phyloP scores from a whole-genome alignment of 2,329 filamentous ascomycete genomes.

The Paecilomyces variotii region DNA sequence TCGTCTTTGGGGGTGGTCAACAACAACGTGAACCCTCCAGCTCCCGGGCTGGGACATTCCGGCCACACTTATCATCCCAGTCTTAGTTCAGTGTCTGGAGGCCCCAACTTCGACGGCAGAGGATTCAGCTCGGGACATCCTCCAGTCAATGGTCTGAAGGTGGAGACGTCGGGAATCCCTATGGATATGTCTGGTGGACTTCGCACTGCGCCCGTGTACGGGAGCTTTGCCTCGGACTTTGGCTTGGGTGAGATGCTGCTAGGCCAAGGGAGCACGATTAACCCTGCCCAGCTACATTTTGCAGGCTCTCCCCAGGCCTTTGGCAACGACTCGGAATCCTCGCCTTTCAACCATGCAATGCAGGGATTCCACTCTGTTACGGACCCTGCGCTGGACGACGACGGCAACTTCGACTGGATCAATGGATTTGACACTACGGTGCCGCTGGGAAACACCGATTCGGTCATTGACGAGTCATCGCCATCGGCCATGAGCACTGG shows the following conservation, averaged over 20 bases:
- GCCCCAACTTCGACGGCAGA: slow-evolving; percentile 54
- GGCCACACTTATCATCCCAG: slow-evolving; percentile 66
- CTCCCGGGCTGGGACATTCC: slow-evolving; percentile 20
- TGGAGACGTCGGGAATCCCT: slow-evolving; percentile 69
- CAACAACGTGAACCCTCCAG: slow-evolving; percentile 16
- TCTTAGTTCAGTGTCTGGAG: slow-evolving; percentile 54
- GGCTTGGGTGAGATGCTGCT: slow-evolving; percentile 66
- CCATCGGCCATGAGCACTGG: slow-evolving; percentile 93
- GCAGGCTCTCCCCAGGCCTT: slow-evolving; percentile 61
- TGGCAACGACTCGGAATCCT: slow-evolving; percentile 31
- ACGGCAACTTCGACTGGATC: slow-evolving; percentile 79
- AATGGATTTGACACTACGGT: slow-evolving; percentile 73
- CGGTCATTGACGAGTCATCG: slow-evolving; percentile 83
- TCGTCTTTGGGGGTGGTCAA: slow-evolving; percentile 58
- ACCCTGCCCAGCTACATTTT: slow-evolving; percentile 69
- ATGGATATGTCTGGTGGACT: slow-evolving; percentile 61
- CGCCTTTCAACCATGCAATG: slow-evolving; percentile 34
- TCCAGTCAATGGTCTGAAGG: slow-evolving; percentile 64
- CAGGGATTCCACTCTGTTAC: slow-evolving; percentile 48
- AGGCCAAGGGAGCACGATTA: slow-evolving; percentile 53
- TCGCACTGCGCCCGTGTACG: slow-evolving; percentile 69
- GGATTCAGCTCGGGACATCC: slow-evolving; percentile 49
- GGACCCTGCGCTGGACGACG: slow-evolving; percentile 54
- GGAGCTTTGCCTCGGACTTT: slow-evolving; percentile 57
- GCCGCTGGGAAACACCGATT: slow-evolving; percentile 62